Evolutionary conservation across 805 yeast species (phyloP).

Genomic region (Pichia manshurica): DNA sequence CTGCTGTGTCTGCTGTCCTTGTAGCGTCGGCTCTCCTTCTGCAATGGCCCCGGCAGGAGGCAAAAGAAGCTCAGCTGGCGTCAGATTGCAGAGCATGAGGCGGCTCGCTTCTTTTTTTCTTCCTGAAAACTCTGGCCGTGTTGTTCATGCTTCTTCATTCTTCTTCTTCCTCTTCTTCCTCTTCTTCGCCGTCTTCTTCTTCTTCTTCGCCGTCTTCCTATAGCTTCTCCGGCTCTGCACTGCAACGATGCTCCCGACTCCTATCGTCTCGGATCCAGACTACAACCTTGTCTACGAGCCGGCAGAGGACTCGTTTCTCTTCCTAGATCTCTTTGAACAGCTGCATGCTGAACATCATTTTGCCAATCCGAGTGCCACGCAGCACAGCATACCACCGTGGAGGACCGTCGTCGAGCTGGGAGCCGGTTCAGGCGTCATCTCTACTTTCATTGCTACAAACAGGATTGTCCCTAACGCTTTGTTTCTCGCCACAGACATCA

Average conservation of each 20-base stretch:
- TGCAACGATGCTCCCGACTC: slow-evolving; percentile 70
- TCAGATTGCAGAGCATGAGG: too few relatives aligned
- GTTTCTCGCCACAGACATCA: slow-evolving; percentile 71
- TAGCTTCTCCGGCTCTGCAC: too few relatives aligned
- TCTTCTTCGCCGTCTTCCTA: too few relatives aligned
- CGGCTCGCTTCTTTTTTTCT: too few relatives aligned
- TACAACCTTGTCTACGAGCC: slow-evolving; percentile 87
- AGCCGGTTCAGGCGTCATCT: slow-evolving; percentile 84
- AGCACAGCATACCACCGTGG: not conserved
- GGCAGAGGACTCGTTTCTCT: slow-evolving; percentile 82
- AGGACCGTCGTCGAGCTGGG: slow-evolving; percentile 82
- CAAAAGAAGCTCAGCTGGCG: too few relatives aligned
- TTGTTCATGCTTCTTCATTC: too few relatives aligned
- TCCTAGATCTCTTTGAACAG: slow-evolving; percentile 73
- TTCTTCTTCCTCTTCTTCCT: too few relatives aligned
- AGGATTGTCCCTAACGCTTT: slow-evolving; percentile 46
- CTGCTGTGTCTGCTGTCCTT: not conserved
- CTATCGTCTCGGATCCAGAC: slow-evolving; percentile 50
- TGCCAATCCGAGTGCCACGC: slow-evolving; percentile 8
- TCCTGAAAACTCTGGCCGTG: too few relatives aligned
- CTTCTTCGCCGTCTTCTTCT: too few relatives aligned
- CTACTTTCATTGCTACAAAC: slow-evolving; percentile 63
- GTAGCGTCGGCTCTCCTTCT: too few relatives aligned
- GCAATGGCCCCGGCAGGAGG: too few relatives aligned
- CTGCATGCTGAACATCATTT: slow-evolving; percentile 36